phyloP scores from a whole-genome alignment of 2,329 filamentous ascomycete species.

The Beauveria sp. region DNA sequence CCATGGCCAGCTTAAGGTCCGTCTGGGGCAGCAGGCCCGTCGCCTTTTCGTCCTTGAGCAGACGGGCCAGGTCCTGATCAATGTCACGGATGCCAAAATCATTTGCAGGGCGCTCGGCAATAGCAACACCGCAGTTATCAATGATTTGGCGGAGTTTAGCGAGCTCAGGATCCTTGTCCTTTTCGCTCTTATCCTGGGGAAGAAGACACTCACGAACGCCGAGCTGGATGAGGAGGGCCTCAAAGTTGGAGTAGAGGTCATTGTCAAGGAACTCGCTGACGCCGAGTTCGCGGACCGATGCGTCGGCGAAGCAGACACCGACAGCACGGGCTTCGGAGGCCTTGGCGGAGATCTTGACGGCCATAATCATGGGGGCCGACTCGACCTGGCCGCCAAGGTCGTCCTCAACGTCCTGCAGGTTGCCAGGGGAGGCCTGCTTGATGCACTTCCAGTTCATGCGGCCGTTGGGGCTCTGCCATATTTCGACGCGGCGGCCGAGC shows the following conservation, averaged over 20 bases:
- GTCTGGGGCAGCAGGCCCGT: conserved; percentile 75
- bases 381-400: conserved; percentile 83
- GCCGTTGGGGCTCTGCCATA: conserved; percentile 69
- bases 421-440: conserved; percentile 92
- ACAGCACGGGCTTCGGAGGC: conserved; percentile 77
- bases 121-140: conserved; percentile 83
- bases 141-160: conserved; percentile 82
- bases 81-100: conserved; percentile 91
- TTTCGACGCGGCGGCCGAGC: conserved; percentile 82
- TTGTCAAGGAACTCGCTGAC: conserved; percentile 99
- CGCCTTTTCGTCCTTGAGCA: conserved; percentile 80
- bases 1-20: conserved; percentile 93
- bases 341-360: conserved; percentile 88
- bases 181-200: conserved; percentile 69
- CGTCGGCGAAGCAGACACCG: conserved; percentile 95
- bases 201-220: conserved; percentile 91
- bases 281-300: conserved; percentile 88
- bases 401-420: conserved; percentile 94
- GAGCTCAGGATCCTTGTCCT: conserved; percentile 82
- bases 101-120: conserved; percentile 66
- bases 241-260: conserved; percentile 95
- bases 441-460: conserved; percentile 87
- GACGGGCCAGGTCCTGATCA: conserved; percentile 82
- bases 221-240: conserved; percentile 90
- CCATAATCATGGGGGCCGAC: conserved; percentile 85